Conservation (phyloP, 2,329 filamentous ascomycete species). For the Hypoxylon sp. region DNA sequence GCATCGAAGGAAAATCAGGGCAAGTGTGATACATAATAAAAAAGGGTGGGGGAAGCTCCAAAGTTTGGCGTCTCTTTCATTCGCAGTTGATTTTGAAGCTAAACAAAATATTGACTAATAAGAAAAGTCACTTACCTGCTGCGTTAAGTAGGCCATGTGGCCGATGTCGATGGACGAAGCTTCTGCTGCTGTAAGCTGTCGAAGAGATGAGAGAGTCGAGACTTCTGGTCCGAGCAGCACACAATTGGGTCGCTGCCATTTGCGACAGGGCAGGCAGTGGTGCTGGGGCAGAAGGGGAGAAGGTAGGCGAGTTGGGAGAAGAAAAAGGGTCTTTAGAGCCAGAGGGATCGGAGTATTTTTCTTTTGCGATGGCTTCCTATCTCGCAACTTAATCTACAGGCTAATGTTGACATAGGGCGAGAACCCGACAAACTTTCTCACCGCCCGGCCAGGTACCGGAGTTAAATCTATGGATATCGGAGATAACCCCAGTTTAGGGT, state of each 20-base stretch:
- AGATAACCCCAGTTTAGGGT: constrained; percentile 12
- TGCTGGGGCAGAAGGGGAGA: constrained; percentile 4
- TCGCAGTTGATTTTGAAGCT: neutral
- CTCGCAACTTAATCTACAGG: constrained; percentile 27
- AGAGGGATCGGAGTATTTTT: constrained; percentile 2
- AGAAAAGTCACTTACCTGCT: constrained; percentile 34
- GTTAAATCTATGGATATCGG: constrained; percentile 22
- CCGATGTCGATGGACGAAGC: constrained; percentile 10
- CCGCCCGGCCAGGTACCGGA: constrained; percentile 24
- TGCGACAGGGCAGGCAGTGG: constrained; percentile 14
- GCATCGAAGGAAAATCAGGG: constrained; percentile 10
- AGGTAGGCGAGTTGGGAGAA: constrained; percentile 8
- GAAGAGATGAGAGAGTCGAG: constrained; percentile 20
- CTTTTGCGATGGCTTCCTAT: constrained; percentile 18
- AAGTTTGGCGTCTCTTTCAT: neutral
- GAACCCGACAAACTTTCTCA: constrained; percentile 20
- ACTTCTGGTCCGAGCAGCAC: constrained; percentile 26
- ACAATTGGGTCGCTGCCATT: constrained; percentile 37
- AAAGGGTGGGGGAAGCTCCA: constrained; percentile 13
- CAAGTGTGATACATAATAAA: neutral
- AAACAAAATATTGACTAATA: constrained; percentile 9
- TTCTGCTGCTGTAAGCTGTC: constrained; percentile 14
- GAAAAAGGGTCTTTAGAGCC: constrained; percentile 4
- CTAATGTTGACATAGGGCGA: constrained; percentile 22
- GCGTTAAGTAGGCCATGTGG: constrained; percentile 23